Evolutionary conservation across 208 protist species (phyloP).

Genomic region (Acanthamoeba sp.): DNA sequence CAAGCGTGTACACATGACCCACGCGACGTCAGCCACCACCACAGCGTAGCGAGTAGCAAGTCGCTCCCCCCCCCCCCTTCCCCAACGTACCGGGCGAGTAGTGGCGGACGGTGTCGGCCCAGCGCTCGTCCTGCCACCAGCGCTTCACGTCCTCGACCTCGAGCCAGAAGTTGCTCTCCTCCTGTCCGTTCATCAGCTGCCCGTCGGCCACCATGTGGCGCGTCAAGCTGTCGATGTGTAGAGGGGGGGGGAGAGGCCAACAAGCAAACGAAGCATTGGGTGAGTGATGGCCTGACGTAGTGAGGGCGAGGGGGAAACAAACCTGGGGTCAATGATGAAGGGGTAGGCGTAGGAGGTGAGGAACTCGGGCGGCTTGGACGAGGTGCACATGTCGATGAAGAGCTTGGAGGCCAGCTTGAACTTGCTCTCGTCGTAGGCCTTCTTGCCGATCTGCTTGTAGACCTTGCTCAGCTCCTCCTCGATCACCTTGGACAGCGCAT

Average conservation of each 20-base stretch:
- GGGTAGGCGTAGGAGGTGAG: not conserved
- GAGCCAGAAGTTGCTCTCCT: constrained; percentile 70
- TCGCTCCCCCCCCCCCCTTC: no score
- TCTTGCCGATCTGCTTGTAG: constrained; percentile 58
- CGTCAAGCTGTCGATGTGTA: not conserved
- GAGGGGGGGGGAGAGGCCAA: no score
- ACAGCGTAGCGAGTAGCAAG: no score
- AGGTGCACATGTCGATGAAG: constrained; percentile 55
- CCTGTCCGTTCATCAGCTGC: not conserved
- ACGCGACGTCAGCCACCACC: no score
- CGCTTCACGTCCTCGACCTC: constrained; percentile 77
- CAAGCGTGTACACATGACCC: not conserved
- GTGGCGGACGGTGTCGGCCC: constrained; percentile 76
- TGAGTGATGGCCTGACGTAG: no score
- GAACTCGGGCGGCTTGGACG: constrained; percentile 20
- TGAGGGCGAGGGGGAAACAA: no score
- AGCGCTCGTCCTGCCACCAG: constrained; percentile 79
- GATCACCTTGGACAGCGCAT: constrained; percentile 31
- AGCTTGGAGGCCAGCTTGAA: constrained; percentile 53
- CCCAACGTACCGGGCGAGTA: constrained; percentile 67
- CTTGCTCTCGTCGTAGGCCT: constrained; percentile 53
- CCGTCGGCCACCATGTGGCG: not conserved
- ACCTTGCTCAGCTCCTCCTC: constrained; percentile 72
- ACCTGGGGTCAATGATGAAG: constrained; percentile 21
- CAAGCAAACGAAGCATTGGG: no score